Percentiles rank a stretch among this genome's conserved stretches.
These are phyloP conservation scores for Neurospora intermedia DNA, from an alignment of 495 filamentous ascomycete genomes.

Conservation along the genomic window DNA sequence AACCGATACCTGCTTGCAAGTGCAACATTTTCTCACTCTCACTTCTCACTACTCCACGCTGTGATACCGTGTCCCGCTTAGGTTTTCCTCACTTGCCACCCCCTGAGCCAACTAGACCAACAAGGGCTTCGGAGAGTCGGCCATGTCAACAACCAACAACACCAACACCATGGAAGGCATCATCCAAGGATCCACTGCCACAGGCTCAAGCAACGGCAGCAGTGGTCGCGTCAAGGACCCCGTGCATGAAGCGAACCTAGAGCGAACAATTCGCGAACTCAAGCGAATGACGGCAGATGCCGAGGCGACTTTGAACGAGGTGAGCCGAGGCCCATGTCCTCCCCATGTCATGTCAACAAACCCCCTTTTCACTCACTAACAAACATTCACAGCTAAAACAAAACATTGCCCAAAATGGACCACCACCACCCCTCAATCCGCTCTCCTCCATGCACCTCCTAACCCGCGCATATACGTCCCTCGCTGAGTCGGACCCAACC, in stretches of 20 bases:
- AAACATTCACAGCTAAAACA: not conserved
- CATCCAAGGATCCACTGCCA: not conserved
- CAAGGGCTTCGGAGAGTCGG: not conserved
- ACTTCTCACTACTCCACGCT: not conserved
- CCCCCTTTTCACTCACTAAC: not conserved
- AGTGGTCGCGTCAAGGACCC: not conserved
- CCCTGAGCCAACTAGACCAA: not conserved
- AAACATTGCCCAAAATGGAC: not conserved
- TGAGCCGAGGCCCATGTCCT: constrained; percentile 12
- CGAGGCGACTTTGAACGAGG: constrained; percentile 45
- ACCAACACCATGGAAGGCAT: not conserved
- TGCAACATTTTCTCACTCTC: not conserved
- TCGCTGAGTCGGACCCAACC: constrained; percentile 44
- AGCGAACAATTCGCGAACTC: constrained; percentile 53
- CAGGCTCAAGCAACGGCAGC: not conserved
- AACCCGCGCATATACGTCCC: constrained; percentile 52
- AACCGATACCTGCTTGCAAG: not conserved
- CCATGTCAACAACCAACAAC: not conserved
- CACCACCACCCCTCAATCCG: not conserved
- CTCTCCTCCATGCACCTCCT: constrained; percentile 38
- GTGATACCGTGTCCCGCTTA: not conserved
- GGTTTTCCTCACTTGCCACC: not conserved
- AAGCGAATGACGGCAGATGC: constrained; percentile 55
- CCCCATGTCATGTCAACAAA: not conserved
- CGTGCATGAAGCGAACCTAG: constrained; percentile 42